Evolutionary conservation across 345 rosid genomes (phyloP), one percentile per base, ranked within the genome.

Genomic region (Citrus glauca): DNA sequence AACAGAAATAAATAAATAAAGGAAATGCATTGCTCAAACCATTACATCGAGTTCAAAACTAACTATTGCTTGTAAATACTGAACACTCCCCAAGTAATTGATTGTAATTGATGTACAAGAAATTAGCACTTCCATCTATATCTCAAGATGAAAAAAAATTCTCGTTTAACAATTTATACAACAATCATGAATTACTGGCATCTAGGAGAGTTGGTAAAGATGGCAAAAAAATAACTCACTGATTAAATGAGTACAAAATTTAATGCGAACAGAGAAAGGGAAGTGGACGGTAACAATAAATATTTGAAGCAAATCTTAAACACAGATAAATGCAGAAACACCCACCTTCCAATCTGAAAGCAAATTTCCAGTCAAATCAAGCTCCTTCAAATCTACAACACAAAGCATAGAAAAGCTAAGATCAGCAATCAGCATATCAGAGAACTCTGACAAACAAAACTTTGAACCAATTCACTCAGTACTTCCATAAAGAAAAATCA

Each of bases 311-410:
- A 48, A 30, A 38, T 24, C 48, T 80, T 71, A 65, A 32, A 32
- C 22, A 25, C n/a, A 32, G 35, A 48, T 48, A 66, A 50, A 69
- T 45, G 76, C 60, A 69, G 62, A 45, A 48, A 63, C 28, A 75
- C 70, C 64, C 70, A 93, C 99, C 98, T 91, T 88, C 98, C 98
- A 96, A 71, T 92, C 88, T 30, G 88, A 87, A 77, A 96, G 89
- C 84, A 96, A 89, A 87, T 96, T 96, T 84, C 98, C 99, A 20
- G 92, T 91, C 83, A 94, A 86, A 85, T 96, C 99, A 69, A 96
- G 89, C 85, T 88, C 90, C 88, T 90, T 88, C 65, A 93, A 77
- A 85, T 85, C 99, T 95, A 83, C 30, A 78, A 84, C 66, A 82
- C 71, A 80, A 80, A 74, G 65, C 75, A 73, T 33, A 22, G 33